phyloP scores from a whole-genome alignment of 345 rosid genomes.

The Alliaria petiolata region DNA sequence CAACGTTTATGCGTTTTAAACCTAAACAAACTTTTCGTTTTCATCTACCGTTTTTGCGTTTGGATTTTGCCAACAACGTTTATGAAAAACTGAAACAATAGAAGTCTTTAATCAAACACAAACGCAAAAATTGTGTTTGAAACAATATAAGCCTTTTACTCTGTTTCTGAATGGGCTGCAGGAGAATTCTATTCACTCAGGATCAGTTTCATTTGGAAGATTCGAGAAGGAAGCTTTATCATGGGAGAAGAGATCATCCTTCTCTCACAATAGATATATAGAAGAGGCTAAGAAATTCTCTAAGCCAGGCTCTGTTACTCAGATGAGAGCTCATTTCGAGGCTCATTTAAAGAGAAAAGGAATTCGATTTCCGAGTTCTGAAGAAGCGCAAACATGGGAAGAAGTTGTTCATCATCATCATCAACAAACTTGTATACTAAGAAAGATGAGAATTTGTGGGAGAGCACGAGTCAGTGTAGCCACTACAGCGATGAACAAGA shows the following conservation, averaged over 20 bases:
- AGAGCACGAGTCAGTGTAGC: constrained; percentile 18
- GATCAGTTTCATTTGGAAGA: constrained; percentile 88
- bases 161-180: constrained; percentile 32
- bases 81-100: background rate
- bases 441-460: constrained; percentile 28
- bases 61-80: background rate
- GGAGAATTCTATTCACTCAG: constrained; percentile 71
- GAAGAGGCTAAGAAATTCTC: constrained; percentile 86
- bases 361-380: constrained; percentile 39
- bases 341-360: constrained; percentile 80
- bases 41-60: background rate
- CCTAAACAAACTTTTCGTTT: background rate
- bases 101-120: background rate
- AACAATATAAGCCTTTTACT: background rate
- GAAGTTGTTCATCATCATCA: constrained; percentile 24
- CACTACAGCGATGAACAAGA: background rate
- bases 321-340: constrained; percentile 83
- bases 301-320: constrained; percentile 72
- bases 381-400: constrained; percentile 35
- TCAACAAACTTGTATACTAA: constrained; percentile 17
- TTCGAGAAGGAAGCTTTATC: constrained; percentile 68
- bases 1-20: no score
- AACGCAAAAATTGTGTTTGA: background rate
- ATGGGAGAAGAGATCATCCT: constrained; percentile 90
- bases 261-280: constrained; percentile 76